A percentile compares a stretch with the other conserved stretches of the same genome.
Conservation (phyloP, 768 basidiomycete genomes). For the Termitomyces sp. region DNA sequence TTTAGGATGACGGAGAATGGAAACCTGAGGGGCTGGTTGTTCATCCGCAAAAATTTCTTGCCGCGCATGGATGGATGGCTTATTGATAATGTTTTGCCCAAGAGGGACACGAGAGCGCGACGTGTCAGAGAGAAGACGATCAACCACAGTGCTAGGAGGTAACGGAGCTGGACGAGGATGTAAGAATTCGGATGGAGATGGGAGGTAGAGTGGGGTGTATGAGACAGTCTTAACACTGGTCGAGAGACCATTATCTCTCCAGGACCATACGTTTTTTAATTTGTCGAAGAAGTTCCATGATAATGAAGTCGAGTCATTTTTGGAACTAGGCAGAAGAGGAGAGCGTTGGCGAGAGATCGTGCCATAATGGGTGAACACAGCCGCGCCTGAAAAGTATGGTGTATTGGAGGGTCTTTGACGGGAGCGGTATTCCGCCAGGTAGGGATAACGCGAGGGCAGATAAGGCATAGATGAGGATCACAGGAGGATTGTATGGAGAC, state of each 20-base stretch:
- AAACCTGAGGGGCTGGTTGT: neutral
- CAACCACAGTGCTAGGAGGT: neutral
- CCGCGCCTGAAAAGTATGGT: neutral
- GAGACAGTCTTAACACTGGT: neutral
- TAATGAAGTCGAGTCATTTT: neutral
- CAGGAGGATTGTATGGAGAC: neutral
- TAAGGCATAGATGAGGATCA: neutral
- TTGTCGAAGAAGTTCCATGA: neutral
- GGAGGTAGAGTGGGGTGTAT: neutral
- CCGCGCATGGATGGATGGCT: neutral
- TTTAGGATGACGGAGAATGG: slow-evolving; percentile 3
- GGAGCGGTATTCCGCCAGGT: neutral
- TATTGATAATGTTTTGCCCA: neutral
- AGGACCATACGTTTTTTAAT: neutral
- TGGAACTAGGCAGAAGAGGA: neutral
- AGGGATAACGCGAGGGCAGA: neutral
- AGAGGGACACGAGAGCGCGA: neutral
- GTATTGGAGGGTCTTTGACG: neutral
- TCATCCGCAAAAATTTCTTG: neutral
- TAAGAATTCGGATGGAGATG: neutral
- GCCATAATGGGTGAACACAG: neutral
- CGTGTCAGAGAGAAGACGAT: neutral
- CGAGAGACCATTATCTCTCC: neutral
- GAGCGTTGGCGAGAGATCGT: neutral
- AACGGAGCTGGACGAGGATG: neutral